Conservation (phyloP, 1,284 basidiomycete genomes). For the Rhizopogon hawkerae region DNA sequence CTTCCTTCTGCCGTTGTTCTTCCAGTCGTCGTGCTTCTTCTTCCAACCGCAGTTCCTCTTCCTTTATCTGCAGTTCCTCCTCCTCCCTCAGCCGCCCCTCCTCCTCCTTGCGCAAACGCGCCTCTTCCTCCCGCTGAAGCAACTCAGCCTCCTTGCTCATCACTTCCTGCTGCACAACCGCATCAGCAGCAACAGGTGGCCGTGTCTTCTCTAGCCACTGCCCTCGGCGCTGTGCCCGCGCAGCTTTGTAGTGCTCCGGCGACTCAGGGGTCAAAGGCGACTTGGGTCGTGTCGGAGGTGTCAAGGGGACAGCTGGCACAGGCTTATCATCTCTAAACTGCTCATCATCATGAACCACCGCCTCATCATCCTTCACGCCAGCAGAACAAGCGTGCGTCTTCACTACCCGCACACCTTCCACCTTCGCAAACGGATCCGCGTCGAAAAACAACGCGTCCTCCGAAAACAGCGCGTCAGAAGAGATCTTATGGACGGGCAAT, state of each 20-base stretch:
- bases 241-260: constrained; percentile 31
- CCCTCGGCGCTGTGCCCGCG: constrained; percentile 34
- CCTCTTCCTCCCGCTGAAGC: not conserved
- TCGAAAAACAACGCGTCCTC: constrained; percentile 31
- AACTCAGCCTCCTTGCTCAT: constrained; percentile 1
- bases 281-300: constrained; percentile 8
- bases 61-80: not conserved
- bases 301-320: constrained; percentile 1
- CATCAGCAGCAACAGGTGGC: constrained; percentile 25
- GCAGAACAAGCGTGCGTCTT: not conserved
- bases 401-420: constrained; percentile 38
- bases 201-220: constrained; percentile 34
- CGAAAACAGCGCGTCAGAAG: constrained; percentile 6
- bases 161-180: constrained; percentile 22
- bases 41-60: not conserved
- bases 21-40: constrained; percentile 15
- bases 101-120: not conserved
- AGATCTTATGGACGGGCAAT: constrained; percentile 3
- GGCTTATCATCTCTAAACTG: not conserved
- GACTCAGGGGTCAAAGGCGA: constrained; percentile 23
- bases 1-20: constrained; percentile 6
- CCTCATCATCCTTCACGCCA: constrained; percentile 3
- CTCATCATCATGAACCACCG: constrained; percentile 3
- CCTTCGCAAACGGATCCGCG: constrained; percentile 52
- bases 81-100: constrained; percentile 14